These are phyloP conservation scores for Diplodia corticola DNA, from an alignment of 2,329 filamentous ascomycete genomes.

Conservation along the genomic window DNA sequence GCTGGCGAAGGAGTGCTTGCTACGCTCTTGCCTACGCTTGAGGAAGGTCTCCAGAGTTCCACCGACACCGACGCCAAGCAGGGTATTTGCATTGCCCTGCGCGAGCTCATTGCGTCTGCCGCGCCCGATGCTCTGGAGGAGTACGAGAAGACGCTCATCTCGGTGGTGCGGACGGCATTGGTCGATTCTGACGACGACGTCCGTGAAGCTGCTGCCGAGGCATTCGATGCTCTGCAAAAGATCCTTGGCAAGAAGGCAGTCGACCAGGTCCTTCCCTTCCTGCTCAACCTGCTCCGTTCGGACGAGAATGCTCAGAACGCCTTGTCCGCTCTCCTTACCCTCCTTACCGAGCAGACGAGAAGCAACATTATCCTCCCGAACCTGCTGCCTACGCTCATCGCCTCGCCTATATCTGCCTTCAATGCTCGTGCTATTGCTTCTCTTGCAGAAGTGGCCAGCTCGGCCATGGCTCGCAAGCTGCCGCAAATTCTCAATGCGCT, in stretches of 20 bases:
- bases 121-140: slow-evolving; percentile 87
- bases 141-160: slow-evolving; percentile 92
- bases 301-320: slow-evolving; percentile 90
- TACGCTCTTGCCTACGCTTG: slow-evolving; percentile 83
- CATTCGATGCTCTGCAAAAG: slow-evolving; percentile 92
- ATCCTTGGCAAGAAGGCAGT: slow-evolving; percentile 92
- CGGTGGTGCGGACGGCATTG: slow-evolving; percentile 87
- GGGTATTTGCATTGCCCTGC: slow-evolving; percentile 94
- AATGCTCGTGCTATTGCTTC: slow-evolving; percentile 94
- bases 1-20: slow-evolving; percentile 91
- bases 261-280: slow-evolving; percentile 89
- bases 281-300: slow-evolving; percentile 83
- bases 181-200: slow-evolving; percentile 89
- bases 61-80: slow-evolving; percentile 92
- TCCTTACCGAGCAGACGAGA: slow-evolving; percentile 88
- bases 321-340: slow-evolving; percentile 84
- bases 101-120: slow-evolving; percentile 88
- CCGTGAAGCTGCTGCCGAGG: slow-evolving; percentile 91
- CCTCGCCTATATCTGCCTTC: slow-evolving; percentile 87
- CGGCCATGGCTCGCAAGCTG: slow-evolving; percentile 85
- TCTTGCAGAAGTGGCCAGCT: slow-evolving; percentile 84
- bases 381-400: slow-evolving; percentile 88
- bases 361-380: slow-evolving; percentile 97
- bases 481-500: slow-evolving; percentile 89
- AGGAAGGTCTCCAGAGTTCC: slow-evolving; percentile 79